Evolutionary conservation across 2,329 filamentous ascomycete genomes (phyloP), one percentile per base, ranked within the genome.

Genomic region (Sclerotinia spermophila): DNA sequence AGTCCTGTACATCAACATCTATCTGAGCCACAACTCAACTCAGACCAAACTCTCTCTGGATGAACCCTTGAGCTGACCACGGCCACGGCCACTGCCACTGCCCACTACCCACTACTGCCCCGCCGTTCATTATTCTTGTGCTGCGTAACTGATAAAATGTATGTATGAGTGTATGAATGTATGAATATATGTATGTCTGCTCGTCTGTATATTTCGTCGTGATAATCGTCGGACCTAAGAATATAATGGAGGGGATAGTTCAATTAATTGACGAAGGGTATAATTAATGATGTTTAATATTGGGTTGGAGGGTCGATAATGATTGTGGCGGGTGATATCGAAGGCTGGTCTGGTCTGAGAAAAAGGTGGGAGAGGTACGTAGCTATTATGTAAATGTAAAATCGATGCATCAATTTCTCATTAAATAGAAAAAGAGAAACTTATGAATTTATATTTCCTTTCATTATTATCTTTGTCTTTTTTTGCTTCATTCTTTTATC

Each of bases 241-340:
- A 44, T 42, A 55, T 55, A 60, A 33, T n/a, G 4, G 58, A 30
- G n/a, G 38, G 30, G 62, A 30, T 21, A 19, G 15, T 17, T 61
- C 58, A 44, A 30, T 44, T 42, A 21, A 58, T 33, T 59, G 51
- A 33, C 44, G 44, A 56, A 30, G n/a, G 33, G 56, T 59, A 38
- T 59, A n/a, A 59, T 44, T 48, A 45, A 35, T 24, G 42, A 45
- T 21, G 33, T 59, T 59, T 60, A 60, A 45, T 38, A 40, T 61
- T 38, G 51, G 35, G 51, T 67, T 40, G 35, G 58, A 61, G 62
- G 45, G 24, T 66, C 40, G 62, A 66, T 55, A 55, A 66, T 66
- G 62, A 55, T 55, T 55, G 62, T 66, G 62, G 62, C 62, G 62
- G 45, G 62, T 66, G 45, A 53, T 64, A 48, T 48, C 61, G 61